A percentile compares a stretch with the other conserved stretches of the same genome.
Conservation (phyloP, 805 yeast species). For the Saccharomycopsis schoenii region DNA sequence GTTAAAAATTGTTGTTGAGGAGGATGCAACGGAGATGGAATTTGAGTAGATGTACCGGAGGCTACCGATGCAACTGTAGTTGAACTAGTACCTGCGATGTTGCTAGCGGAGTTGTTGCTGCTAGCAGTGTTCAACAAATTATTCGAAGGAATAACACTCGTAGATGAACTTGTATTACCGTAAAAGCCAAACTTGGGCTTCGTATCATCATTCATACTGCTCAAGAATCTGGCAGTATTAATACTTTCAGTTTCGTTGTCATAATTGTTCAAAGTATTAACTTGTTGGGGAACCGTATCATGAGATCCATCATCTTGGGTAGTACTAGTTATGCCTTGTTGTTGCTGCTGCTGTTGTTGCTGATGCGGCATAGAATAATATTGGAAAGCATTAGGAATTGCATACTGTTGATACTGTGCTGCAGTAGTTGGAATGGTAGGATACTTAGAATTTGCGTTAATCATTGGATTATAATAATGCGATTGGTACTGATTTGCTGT, state of each 20-base stretch:
- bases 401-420: constrained; percentile 1
- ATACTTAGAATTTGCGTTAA: not conserved
- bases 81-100: not conserved
- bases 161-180: not conserved
- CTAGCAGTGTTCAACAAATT: not conserved
- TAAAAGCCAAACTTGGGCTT: not conserved
- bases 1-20: not conserved
- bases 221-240: not conserved
- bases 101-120: not conserved
- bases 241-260: not conserved
- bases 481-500: constrained; percentile 1
- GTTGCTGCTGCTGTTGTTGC: constrained; percentile 3
- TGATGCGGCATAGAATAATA: not conserved
- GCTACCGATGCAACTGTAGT: not conserved
- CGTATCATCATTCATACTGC: not conserved
- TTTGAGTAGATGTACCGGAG: not conserved
- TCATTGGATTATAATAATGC: constrained; percentile 7
- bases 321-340: constrained; percentile 3
- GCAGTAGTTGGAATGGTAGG: not conserved
- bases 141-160: not conserved
- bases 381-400: constrained; percentile 3
- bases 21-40: not conserved
- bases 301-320: constrained; percentile 1
- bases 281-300: constrained; percentile 4
- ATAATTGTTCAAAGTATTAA: not conserved